Evolutionary conservation across 495 filamentous ascomycete species (phyloP), one percentile per base, ranked within the genome.

Genomic region (Hypoxylon lenormandii): DNA sequence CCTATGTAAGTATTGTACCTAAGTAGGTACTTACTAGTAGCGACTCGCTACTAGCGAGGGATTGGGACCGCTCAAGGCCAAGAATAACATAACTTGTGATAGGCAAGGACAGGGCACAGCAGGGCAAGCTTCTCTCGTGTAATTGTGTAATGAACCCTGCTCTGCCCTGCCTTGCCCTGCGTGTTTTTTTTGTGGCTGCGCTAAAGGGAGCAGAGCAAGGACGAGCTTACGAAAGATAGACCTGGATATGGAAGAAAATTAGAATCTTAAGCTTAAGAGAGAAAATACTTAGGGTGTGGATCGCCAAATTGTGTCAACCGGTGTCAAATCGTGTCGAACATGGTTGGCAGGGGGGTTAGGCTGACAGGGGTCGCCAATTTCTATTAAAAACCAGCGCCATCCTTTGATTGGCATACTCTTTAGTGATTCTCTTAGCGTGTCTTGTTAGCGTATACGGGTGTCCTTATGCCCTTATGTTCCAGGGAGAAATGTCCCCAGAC

Each of bases 311-410:
- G 26, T 33, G 30, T 26, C 23, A 11, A 33, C 10, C 10, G 30
- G 30, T 33, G 30, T 33, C 30, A 33, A 33, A 33, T 7, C 30
- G 30, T 33, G 30, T 33, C 30, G 30, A 33, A 11, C 30, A 33
- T 33, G 6, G 23, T 26, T 33, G 30, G 30, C 30, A 33, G 30
- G 30, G 30, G 30, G 30, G 30, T 28, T 43, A 30, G 43, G 48
- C 49, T 55, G 49, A 56, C 66, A 64, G 60, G 66, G 66, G 54
- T 60, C 37, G 5, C 1, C 15, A 22, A 49, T 36, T 26, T 69
- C 61, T 60, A 60, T 56, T 60, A 70, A 65, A 64, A 70, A 70
- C 38, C 30, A 49, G 40, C 38, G 16, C 13, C 50, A 18, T 38
- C n/a, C 15, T 40, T n/a, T 65, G 38, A 70, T 70, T 70, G 66